Evolutionary conservation across 108 stramenopile genomes (phyloP).

Genomic region (Hondaea fermentalgiana): DNA sequence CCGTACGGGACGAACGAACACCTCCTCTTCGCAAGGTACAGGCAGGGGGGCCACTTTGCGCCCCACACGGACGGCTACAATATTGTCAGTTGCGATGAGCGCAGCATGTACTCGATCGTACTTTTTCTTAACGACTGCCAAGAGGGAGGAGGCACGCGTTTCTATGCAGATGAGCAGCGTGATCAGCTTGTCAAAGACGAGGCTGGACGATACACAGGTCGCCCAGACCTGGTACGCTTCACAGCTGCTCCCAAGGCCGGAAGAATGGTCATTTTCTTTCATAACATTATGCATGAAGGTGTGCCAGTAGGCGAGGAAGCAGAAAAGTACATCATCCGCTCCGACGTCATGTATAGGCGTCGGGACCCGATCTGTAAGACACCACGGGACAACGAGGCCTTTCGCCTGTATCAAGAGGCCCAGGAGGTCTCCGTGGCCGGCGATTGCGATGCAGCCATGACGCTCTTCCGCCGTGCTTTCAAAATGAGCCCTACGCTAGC

Average conservation of each 20-base stretch:
- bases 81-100: conserved; percentile 10
- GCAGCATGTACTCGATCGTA: conserved; percentile 23
- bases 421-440: conserved; percentile 7
- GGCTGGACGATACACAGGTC: neutral
- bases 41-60: conserved; percentile 18
- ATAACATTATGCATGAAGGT: conserved; percentile 27
- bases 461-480: conserved; percentile 14
- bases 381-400: conserved; percentile 10
- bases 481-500: conserved; percentile 26
- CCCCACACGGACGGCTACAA: conserved; percentile 32
- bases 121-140: conserved; percentile 18
- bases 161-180: conserved; percentile 7
- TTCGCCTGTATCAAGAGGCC: conserved; percentile 20
- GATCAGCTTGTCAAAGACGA: neutral
- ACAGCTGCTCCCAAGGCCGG: conserved; percentile 22
- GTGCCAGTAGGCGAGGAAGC: neutral
- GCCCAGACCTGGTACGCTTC: neutral
- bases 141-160: conserved; percentile 24
- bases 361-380: conserved; percentile 20
- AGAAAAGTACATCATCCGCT: conserved; percentile 26
- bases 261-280: conserved; percentile 24
- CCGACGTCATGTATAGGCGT: conserved; percentile 26
- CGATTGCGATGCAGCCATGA: neutral
- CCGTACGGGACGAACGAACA: conserved; percentile 19
- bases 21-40: conserved; percentile 22